Base-by-base conservation (phyloP, 1,139 yeast genomes). In the Taiozyma sp. region DNA sequence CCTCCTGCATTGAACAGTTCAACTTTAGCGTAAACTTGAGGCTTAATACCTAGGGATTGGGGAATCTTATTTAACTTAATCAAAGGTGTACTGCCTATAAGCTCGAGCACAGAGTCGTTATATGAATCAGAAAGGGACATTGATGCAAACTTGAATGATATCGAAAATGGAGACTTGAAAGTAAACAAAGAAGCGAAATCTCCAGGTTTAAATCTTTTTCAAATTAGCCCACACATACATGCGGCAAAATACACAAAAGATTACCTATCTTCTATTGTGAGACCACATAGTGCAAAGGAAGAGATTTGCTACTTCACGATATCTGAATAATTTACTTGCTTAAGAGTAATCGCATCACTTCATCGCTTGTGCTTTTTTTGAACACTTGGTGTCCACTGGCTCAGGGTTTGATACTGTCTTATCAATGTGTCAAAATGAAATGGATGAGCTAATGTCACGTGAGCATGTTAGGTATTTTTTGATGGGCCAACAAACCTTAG, bases 1-100 rank as follows among this genome's bases (percentile, higher is more conserved):
- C 99, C 99, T 36, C 96, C 99, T 1, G 98, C 97, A 63, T 93
- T 93, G 62, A 78, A 75, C 52, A 91, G 70, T 68, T 93, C 99
- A 53, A 92, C 72, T 65, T 93, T 93, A 51, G 96, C 98, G 57
- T 83, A 85, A 81, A 89, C 83, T 65, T 86, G 70, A 73, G 84
- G 92, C 69, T 84, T 85, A 65, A 89, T 81, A 9, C 95, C 95
- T 49, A 79, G 72, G 19, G 87, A 79, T 68, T 87, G 86, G 27
- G 96, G 96, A 56, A 89, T 80, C 63, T 80, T 83, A 74, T 86
- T 87, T 57, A 89, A 73, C 65, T 76, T 79, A 59, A 89, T 83
- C 66, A 89, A 70, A 12, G 96, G 96, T 14, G 96, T 89, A 75
- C 88, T 83, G 51, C 96, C 96, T 57, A 89, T 84, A 62, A 83